Evolutionary conservation across 2,329 filamentous ascomycete genomes (phyloP).

Genomic region (Alternaria brassicicola): DNA sequence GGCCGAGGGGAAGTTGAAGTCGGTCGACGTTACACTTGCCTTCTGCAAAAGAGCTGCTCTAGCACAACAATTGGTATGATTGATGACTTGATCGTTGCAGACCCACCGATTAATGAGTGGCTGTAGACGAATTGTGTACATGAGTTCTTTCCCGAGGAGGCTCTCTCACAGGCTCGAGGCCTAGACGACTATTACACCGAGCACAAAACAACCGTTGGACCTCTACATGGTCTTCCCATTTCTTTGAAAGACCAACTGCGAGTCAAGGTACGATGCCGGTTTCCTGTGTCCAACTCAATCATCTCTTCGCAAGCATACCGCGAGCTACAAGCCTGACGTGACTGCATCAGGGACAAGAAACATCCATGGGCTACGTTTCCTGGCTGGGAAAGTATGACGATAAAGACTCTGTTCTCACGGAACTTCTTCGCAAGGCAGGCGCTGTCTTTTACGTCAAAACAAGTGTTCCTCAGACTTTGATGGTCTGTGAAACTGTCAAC

Average conservation of each 20-base stretch:
- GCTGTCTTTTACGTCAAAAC: slow-evolving; percentile 61
- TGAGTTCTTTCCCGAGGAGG: slow-evolving; percentile 52
- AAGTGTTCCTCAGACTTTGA: slow-evolving; percentile 61
- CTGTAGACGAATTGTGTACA: slow-evolving; percentile 36
- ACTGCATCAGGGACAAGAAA: slow-evolving; percentile 42
- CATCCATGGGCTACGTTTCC: slow-evolving; percentile 62
- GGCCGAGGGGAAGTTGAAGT: slow-evolving; percentile 19
- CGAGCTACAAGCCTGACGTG: neutral
- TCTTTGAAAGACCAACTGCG: slow-evolving; percentile 54
- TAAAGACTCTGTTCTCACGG: neutral
- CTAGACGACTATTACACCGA: slow-evolving; percentile 45
- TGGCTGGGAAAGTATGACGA: slow-evolving; percentile 30
- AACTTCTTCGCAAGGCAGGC: neutral
- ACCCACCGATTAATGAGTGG: neutral
- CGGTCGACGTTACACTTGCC: slow-evolving; percentile 54
- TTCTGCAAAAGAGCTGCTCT: slow-evolving; percentile 58
- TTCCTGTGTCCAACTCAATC: neutral
- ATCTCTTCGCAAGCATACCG: neutral
- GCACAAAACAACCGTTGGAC: slow-evolving; percentile 42
- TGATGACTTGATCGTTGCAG: neutral
- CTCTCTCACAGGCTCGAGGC: slow-evolving; percentile 46
- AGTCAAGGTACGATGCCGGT: slow-evolving; percentile 27
- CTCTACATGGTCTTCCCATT: slow-evolving; percentile 52
- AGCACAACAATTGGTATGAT: slow-evolving; percentile 62
- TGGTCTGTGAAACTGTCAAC: slow-evolving; percentile 59